Conservation (phyloP, 305 asterid genomes). For the Lippia alba region DNA sequence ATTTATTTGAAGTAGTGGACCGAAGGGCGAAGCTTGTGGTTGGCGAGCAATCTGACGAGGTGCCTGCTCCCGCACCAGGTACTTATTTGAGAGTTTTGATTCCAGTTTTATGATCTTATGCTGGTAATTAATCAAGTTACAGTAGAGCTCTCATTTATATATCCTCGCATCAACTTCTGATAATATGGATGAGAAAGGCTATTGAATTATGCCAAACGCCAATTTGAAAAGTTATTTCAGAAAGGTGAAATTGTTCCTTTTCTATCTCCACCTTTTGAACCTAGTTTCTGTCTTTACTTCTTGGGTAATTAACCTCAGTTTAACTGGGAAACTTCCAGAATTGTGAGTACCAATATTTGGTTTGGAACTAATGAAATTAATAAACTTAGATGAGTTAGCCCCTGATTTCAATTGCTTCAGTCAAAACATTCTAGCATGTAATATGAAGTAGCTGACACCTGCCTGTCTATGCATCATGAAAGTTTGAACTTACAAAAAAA, state of each 20-base stretch:
- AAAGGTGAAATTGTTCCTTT: neutral
- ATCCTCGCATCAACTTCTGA: neutral
- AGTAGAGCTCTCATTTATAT: conserved; percentile 10
- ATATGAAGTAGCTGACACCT: neutral
- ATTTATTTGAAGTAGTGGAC: conserved; percentile 96
- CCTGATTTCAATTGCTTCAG: neutral
- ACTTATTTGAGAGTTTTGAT: conserved; percentile 33
- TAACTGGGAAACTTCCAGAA: neutral
- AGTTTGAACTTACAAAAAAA: conserved; percentile 6
- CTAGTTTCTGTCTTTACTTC: neutral
- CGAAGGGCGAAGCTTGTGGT: conserved; percentile 93
- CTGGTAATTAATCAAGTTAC: conserved; percentile 1
- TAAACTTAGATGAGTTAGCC: neutral
- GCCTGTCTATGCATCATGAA: neutral
- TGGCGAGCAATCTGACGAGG: conserved; percentile 83
- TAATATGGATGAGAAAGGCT: neutral
- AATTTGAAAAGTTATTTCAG: neutral
- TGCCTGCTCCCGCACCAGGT: conserved; percentile 65
- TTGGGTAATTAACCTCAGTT: conserved; percentile 23
- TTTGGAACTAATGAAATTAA: conserved; percentile 5
- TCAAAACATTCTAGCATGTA: neutral
- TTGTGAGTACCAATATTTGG: neutral
- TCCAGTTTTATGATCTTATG: conserved; percentile 19
- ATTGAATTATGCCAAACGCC: neutral
- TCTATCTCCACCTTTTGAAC: neutral